Conservation (phyloP, 2,329 filamentous ascomycete species). For the Coniochaeta sp. region DNA sequence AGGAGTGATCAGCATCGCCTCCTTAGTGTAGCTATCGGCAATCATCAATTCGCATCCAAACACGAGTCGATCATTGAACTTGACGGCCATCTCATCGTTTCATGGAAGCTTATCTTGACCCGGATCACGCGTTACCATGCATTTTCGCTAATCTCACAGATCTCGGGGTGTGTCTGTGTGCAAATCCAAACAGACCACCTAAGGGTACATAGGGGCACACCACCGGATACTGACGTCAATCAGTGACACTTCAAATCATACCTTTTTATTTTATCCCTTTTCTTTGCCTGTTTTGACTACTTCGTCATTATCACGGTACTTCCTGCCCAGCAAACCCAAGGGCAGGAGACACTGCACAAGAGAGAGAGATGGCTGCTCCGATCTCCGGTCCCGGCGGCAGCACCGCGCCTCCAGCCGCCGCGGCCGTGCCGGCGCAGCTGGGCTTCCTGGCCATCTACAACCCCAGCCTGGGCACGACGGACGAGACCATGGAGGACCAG, state of each 20-base stretch:
- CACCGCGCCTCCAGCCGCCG: constrained; percentile 2
- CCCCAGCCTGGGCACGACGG: constrained; percentile 48
- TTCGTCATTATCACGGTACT: too few species aligned
- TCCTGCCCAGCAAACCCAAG: too few species aligned
- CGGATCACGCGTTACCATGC: not conserved
- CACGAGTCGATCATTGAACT: not conserved
- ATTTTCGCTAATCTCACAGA: not conserved
- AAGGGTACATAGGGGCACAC: not conserved
- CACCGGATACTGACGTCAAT: not conserved
- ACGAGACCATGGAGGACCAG: constrained; percentile 70
- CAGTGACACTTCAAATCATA: too few species aligned
- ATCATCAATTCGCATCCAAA: not conserved
- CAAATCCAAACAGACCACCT: too few species aligned
- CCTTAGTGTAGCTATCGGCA: too few species aligned
- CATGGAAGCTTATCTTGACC: not conserved
- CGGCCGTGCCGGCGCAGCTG: constrained; percentile 68
- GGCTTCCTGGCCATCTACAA: constrained; percentile 95
- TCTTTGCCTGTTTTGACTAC: too few species aligned
- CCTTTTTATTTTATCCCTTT: too few species aligned
- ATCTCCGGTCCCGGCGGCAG: not conserved
- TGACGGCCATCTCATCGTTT: not conserved
- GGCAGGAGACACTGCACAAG: too few species aligned
- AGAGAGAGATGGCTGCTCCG: not conserved
- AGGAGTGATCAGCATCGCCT: too few species aligned
- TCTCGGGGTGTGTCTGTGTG: not conserved